These are phyloP conservation scores for Penicilliopsis zonata DNA, from an alignment of 495 filamentous ascomycete genomes.

Conservation along the genomic window DNA sequence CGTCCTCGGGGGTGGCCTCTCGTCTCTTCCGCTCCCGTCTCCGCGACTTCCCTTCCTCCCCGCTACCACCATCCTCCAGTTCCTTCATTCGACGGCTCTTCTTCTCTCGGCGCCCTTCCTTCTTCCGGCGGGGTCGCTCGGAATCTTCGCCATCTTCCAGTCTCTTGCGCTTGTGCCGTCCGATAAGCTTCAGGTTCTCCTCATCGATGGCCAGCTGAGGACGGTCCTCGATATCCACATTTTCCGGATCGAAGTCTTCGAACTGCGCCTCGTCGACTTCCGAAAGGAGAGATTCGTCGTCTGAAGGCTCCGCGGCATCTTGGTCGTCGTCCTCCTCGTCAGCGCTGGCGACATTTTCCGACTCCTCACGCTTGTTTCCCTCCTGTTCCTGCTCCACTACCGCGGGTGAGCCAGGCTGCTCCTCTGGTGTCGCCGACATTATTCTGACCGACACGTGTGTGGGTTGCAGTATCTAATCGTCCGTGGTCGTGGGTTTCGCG, in stretches of 20 bases:
- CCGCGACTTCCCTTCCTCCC: conserved; percentile 44
- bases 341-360: not conserved
- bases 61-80: conserved; percentile 39
- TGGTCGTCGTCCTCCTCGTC: not conserved
- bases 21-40: conserved; percentile 39
- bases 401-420: conserved; percentile 12
- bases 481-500: too few relatives aligned
- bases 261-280: conserved; percentile 95
- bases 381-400: conserved; percentile 3
- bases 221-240: conserved; percentile 64
- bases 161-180: conserved; percentile 72
- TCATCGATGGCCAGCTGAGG: conserved; percentile 76
- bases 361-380: not conserved
- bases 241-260: conserved; percentile 74
- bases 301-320: conserved; percentile 36
- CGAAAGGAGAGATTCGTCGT: conserved; percentile 77
- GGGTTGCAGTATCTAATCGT: not conserved
- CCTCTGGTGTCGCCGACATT: conserved; percentile 33
- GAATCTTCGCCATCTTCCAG: conserved; percentile 44
- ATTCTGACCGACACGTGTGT: conserved; percentile 6
- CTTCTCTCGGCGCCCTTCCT: conserved; percentile 65
- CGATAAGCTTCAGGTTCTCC: conserved; percentile 64
- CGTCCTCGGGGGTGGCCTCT: conserved; percentile 44
- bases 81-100: conserved; percentile 52
- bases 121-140: conserved; percentile 50